Percentiles rank a stretch among this genome's conserved stretches.
These are phyloP conservation scores for Aspergillus ruber DNA, from an alignment of 2,329 filamentous ascomycete species.

Conservation along the genomic window DNA sequence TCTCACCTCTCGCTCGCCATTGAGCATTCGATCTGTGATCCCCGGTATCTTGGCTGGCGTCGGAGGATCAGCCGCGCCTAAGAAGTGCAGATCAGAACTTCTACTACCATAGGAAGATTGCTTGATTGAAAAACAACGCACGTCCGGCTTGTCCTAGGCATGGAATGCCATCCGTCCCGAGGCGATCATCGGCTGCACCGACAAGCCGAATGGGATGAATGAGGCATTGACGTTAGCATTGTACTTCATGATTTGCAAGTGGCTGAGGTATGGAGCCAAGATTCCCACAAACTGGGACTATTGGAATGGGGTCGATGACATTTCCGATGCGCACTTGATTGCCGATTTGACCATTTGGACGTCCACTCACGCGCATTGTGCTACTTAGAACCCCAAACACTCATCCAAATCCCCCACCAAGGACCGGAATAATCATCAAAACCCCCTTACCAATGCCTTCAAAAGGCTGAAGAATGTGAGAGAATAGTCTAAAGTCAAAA, in stretches of 20 bases:
- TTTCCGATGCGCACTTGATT: conserved; percentile 13
- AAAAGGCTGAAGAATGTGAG: too few relatives aligned
- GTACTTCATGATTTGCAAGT: conserved; percentile 12
- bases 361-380: conserved; percentile 11
- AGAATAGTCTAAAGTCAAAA: too few relatives aligned
- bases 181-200: conserved; percentile 15
- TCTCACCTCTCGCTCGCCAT: conserved; percentile 14
- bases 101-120: conserved; percentile 20
- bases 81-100: conserved; percentile 15
- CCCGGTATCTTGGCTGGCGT: conserved; percentile 13
- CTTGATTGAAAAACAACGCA: conserved; percentile 10
- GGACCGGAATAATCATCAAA: too few relatives aligned
- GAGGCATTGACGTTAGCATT: conserved; percentile 14
- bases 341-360: conserved; percentile 19
- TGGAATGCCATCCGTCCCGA: conserved; percentile 16
- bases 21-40: conserved; percentile 7
- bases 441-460: too few relatives aligned
- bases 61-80: conserved; percentile 15
- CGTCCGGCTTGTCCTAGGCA: conserved; percentile 6
- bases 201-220: conserved; percentile 16
- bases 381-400: too few relatives aligned
- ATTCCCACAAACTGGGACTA: conserved; percentile 12
- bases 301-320: conserved; percentile 8
- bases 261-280: conserved; percentile 8
- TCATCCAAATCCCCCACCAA: too few relatives aligned